These are phyloP conservation scores for Mesembryanthemum crystallinum DNA, from an alignment of 148 eudicot species.

Conservation along the genomic window DNA sequence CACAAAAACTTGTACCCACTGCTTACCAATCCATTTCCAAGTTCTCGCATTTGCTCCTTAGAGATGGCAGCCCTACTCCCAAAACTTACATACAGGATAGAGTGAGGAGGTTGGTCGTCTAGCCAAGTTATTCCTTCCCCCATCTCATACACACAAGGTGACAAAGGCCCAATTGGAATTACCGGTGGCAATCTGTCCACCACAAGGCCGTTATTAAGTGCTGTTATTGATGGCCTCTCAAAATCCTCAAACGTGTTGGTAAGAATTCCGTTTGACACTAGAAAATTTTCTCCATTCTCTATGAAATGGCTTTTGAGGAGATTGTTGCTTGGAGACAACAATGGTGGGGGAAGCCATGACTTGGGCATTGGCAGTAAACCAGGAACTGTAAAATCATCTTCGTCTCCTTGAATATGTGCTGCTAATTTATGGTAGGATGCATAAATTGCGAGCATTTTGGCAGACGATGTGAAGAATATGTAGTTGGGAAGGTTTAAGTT, in stretches of 20 bases:
- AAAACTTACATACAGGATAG: constrained; percentile 43
- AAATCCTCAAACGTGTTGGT: constrained; percentile 25
- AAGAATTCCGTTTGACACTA: constrained; percentile 19
- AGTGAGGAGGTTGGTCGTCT: constrained; percentile 25
- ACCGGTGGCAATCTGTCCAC: constrained; percentile 20
- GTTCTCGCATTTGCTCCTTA: constrained; percentile 34
- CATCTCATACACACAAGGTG: constrained; percentile 8
- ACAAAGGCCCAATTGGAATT: constrained; percentile 20
- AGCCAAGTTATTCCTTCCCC: constrained; percentile 33
- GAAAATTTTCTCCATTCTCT: constrained; percentile 23
- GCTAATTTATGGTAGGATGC: constrained; percentile 21
- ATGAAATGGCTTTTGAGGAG: constrained; percentile 23
- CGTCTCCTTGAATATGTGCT: neutral
- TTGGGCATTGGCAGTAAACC: constrained; percentile 19
- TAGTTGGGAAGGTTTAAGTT: constrained; percentile 22
- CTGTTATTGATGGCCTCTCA: constrained; percentile 19
- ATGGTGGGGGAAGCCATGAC: constrained; percentile 27
- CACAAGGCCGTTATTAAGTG: constrained; percentile 20
- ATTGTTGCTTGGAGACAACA: constrained; percentile 9
- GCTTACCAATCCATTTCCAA: constrained; percentile 33
- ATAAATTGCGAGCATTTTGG: constrained; percentile 28
- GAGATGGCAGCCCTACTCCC: constrained; percentile 51
- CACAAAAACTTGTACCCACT: constrained; percentile 42
- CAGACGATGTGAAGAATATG: constrained; percentile 26
- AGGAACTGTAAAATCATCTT: constrained; percentile 5